These are phyloP conservation scores for Graphilbum sp. DNA, from an alignment of 2,329 filamentous ascomycete genomes.

Conservation along the genomic window DNA sequence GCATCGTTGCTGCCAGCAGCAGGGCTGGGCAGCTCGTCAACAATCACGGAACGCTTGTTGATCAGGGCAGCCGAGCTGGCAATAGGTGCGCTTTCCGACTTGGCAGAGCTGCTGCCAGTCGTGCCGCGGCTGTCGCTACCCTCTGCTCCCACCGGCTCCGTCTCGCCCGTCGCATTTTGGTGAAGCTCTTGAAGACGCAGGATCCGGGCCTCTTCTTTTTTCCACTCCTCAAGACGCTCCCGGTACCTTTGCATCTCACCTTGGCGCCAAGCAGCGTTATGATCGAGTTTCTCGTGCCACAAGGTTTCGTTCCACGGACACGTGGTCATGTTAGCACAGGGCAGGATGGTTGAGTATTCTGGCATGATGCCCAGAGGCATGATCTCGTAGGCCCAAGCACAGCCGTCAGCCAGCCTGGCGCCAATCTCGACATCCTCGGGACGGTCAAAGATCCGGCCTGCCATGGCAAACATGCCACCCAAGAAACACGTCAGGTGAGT, in stretches of 20 bases:
- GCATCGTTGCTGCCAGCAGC: not conserved
- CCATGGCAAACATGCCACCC: slow-evolving; percentile 53
- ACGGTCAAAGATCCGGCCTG: slow-evolving; percentile 43
- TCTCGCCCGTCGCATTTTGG: not conserved
- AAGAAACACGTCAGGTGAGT: slow-evolving; percentile 52
- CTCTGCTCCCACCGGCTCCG: not conserved
- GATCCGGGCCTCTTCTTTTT: slow-evolving; percentile 16
- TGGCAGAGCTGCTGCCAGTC: not conserved
- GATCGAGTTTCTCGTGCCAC: slow-evolving; percentile 34
- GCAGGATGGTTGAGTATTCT: slow-evolving; percentile 30
- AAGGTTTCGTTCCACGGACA: slow-evolving; percentile 37
- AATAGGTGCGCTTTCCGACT: not conserved
- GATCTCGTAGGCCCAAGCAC: slow-evolving; percentile 51
- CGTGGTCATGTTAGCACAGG: slow-evolving; percentile 27
- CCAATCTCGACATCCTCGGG: slow-evolving; percentile 46
- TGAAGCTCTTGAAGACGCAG: slow-evolving; percentile 11
- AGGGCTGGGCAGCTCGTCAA: not conserved
- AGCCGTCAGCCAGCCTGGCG: slow-evolving; percentile 48
- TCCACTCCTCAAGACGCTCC: slow-evolving; percentile 20
- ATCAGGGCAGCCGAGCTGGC: not conserved
- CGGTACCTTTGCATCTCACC: slow-evolving; percentile 26
- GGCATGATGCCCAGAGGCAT: slow-evolving; percentile 50
- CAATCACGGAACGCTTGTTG: not conserved
- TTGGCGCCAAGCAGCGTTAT: slow-evolving; percentile 24
- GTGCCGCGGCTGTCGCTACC: no score